Conservation (phyloP, 139 green algal species). For the Spirogloea muscicola region DNA sequence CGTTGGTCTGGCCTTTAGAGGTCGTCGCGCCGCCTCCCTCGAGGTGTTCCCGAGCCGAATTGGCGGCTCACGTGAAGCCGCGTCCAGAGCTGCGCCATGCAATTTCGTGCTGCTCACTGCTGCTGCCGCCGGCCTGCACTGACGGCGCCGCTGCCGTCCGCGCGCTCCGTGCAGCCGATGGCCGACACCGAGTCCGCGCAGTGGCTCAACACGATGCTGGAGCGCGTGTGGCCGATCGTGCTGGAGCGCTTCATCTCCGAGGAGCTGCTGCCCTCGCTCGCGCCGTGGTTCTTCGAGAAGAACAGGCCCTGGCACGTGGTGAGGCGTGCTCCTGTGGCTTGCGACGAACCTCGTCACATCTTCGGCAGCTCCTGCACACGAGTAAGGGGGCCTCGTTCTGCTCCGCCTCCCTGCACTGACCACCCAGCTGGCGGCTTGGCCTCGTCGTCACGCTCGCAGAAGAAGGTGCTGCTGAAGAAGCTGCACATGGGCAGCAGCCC, state of each 20-base stretch:
- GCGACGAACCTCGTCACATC: background rate
- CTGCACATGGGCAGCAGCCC: conserved; percentile 25
- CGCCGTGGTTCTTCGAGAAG: conserved; percentile 33
- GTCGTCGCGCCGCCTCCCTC: too few species aligned
- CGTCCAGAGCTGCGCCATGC: too few species aligned
- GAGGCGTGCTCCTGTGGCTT: conserved; percentile 1
- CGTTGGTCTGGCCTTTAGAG: too few species aligned
- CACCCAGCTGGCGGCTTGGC: background rate
- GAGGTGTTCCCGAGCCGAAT: too few species aligned
- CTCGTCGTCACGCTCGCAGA: conserved; percentile 9
- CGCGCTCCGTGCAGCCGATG: conserved; percentile 9
- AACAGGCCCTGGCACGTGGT: conserved; percentile 29
- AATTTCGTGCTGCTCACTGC: too few species aligned
- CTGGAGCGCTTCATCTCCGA: conserved; percentile 23
- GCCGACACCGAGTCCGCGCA: conserved; percentile 13
- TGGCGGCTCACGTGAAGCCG: too few species aligned
- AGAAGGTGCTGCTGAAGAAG: conserved; percentile 23
- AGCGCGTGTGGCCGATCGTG: conserved; percentile 27
- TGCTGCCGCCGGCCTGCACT: too few species aligned
- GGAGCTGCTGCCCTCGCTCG: conserved; percentile 7
- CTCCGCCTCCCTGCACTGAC: background rate
- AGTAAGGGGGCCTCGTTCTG: background rate
- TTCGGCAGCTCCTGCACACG: background rate
- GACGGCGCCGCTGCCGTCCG: too few species aligned
- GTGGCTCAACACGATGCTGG: conserved; percentile 27